Percentiles rank a stretch among this genome's conserved stretches.
Conservation (phyloP, 2,329 filamentous ascomycete species). For the Aureobasidium sp. region DNA sequence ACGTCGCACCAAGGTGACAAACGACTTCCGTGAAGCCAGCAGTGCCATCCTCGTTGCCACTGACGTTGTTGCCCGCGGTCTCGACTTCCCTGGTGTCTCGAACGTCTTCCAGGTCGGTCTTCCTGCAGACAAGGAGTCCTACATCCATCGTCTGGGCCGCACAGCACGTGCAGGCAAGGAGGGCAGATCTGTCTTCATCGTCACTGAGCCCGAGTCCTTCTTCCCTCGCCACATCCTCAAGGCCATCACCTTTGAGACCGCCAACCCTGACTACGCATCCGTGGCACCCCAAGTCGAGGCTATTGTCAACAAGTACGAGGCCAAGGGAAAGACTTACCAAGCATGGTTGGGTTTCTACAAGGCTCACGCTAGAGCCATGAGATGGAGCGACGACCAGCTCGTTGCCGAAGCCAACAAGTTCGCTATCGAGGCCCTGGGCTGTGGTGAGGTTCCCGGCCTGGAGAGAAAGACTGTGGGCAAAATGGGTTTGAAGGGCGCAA, state of each 20-base stretch:
- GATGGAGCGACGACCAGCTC: conserved; percentile 21
- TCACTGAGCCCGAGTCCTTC: conserved; percentile 44
- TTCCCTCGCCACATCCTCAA: conserved; percentile 44
- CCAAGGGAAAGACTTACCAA: conserved; percentile 37
- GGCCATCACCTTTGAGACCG: conserved; percentile 30
- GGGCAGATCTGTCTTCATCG: conserved; percentile 45
- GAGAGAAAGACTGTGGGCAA: conserved; percentile 38
- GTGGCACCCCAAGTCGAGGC: conserved; percentile 38
- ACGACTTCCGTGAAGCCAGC: conserved; percentile 36
- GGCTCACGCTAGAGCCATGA: conserved; percentile 8
- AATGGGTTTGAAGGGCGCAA: conserved; percentile 40
- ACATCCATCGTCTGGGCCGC: conserved; percentile 88
- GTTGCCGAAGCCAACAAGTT: conserved; percentile 37
- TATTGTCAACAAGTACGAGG: conserved; percentile 29
- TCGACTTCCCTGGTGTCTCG: conserved; percentile 97
- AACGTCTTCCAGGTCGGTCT: conserved; percentile 68
- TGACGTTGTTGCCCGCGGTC: conserved; percentile 83
- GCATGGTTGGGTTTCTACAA: conserved; percentile 40
- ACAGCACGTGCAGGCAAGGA: conserved; percentile 81
- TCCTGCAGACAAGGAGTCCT: conserved; percentile 48
- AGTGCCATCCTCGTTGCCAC: conserved; percentile 45
- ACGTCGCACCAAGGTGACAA: conserved; percentile 34
- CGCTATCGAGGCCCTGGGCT: conserved; percentile 32
- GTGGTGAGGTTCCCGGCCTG: conserved; percentile 37
- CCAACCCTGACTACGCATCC: background rate